Base-by-base conservation (phyloP, 345 rosid species). In the Eucalyptus sp. region DNA sequence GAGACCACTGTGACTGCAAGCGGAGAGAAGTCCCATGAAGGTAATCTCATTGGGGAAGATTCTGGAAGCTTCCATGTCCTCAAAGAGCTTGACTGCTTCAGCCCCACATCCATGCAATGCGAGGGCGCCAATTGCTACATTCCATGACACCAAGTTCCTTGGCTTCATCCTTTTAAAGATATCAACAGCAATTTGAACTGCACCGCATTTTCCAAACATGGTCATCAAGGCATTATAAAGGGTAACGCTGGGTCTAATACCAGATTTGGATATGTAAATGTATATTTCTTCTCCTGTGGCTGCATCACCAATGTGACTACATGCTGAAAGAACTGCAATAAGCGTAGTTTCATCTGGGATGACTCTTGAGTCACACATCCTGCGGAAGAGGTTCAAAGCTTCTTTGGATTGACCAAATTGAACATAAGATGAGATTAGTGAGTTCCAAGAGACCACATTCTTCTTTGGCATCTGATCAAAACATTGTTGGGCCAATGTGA, bases 1-100 rank as follows among this genome's bases (percentile, higher is more conserved):
- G 85, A 91, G 89, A 15, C 95, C 94, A 11, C 92, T 88, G 86
- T 89, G 93, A 87, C 94, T 91, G 86, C 95, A 93, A 86, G 94
- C 93, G 87, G 91, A 87, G 84, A 93, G 90, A 86, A 88, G 52
- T 52, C 93, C 92, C 14, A 85, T 88, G 85, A 93, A 93, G 25
- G 93, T 91, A 86, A 92, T 87, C 51, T 89, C 89, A 48, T 91
- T 89, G 27, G 91, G 93, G 86, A 87, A 85, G 71, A 91, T 52
- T 41, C 90, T 87, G 16, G 87, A 10, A 86, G 64, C 90, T 56
- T 50, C 89, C 92, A 93, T 92, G 62, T 88, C 66, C 43, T 76
- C 83, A 88, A 91, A 93, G 46, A 90, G 80, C 37, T 89, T 79
- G 46, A 89, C 58, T 11, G 92, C 93, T 88, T 91, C 92, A 48